These are phyloP conservation scores for Ceratocystis smalleyi DNA, from an alignment of 2,329 filamentous ascomycete genomes.

Conservation along the genomic window DNA sequence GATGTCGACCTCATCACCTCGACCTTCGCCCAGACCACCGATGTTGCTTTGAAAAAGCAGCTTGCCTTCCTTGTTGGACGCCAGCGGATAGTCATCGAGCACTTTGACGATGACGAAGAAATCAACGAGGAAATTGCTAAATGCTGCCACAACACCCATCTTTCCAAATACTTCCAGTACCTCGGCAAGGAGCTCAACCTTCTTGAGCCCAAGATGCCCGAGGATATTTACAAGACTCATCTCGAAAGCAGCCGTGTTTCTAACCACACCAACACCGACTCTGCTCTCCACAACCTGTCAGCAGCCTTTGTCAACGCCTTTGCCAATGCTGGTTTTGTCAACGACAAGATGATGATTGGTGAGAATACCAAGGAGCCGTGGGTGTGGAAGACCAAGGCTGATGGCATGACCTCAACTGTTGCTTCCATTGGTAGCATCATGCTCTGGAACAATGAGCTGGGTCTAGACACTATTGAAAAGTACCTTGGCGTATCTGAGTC, in stretches of 20 bases:
- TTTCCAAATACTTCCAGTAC: conserved; percentile 85
- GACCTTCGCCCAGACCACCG: conserved; percentile 66
- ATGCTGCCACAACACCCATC: conserved; percentile 70
- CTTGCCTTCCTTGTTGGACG: conserved; percentile 84
- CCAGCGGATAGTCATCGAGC: conserved; percentile 72
- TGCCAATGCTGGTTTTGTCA: conserved; percentile 86
- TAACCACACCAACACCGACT: conserved; percentile 87
- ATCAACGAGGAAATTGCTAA: conserved; percentile 64
- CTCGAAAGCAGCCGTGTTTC: conserved; percentile 87
- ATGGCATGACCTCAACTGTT: conserved; percentile 92
- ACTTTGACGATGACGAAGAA: conserved; percentile 45
- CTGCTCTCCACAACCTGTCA: conserved; percentile 85
- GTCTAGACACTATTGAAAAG: conserved; percentile 84
- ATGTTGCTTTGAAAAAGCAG: conserved; percentile 77
- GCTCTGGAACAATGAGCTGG: conserved; percentile 85
- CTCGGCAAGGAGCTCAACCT: conserved; percentile 94
- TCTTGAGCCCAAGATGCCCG: conserved; percentile 85
- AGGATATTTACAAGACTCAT: conserved; percentile 99
- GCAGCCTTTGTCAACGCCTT: conserved; percentile 95
- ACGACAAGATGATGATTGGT: conserved; percentile 95
- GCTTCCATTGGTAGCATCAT: conserved; percentile 84
- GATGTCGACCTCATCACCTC: conserved; percentile 67
- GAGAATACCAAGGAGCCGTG: conserved; percentile 79
- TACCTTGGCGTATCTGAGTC: conserved; percentile 64
- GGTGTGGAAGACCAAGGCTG: conserved; percentile 99